Base-by-base conservation (phyloP, 352 stramenopile species). In the Phytophthora hybrid region DNA sequence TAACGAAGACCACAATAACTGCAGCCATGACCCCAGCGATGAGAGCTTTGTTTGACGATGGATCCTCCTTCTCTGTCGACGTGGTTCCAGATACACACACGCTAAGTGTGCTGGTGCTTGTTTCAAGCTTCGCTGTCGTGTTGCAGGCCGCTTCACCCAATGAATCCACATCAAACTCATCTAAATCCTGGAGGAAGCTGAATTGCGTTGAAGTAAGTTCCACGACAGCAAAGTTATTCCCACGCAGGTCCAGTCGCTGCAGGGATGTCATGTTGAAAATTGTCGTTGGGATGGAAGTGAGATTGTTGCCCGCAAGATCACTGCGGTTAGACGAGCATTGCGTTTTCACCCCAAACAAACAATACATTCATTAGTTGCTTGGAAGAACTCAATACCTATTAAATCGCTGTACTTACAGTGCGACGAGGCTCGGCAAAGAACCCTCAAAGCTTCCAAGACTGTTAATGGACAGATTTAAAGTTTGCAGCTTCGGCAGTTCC, bases 381-480 rank as follows among this genome's bases (percentile, higher is more conserved):
- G 14, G 10, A 16, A 19, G 16, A 66, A 58, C 7, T 59, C 3
- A 34, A 29, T 32, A 39, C 14, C 49, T 9, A 46, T 19, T 19
- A 14, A 4, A 34, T 2, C 29, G 9, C 26, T 59, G 19, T 2
- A 78, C 85, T 59, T 78, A 90, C 85, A 92, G 68, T 23, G 78
- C 82, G 23, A 67, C 70, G 37, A 92, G 66, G 31, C 61, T 75
- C 1, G 80, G 61, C n/a, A 90, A 79, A 23, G 62, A 55, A 7
- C 76, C 73, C 11, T 83, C 73, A 55, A 90, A 91, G 11, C 68
- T 79, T 1, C 32, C 72, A 26, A 92, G 66, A 37, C 62, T 85
- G 67, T 93, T 93, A 10, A 46, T 56, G 16, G 83, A 91, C 57
- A 91, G 47, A 61, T 93, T 91, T 44, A 93, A 79, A 11, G 59